Percentiles rank a stretch among this genome's conserved stretches.
Evolutionary conservation across 2,329 filamentous ascomycete species (phyloP).

Genomic region (Xylariaceae sp.): DNA sequence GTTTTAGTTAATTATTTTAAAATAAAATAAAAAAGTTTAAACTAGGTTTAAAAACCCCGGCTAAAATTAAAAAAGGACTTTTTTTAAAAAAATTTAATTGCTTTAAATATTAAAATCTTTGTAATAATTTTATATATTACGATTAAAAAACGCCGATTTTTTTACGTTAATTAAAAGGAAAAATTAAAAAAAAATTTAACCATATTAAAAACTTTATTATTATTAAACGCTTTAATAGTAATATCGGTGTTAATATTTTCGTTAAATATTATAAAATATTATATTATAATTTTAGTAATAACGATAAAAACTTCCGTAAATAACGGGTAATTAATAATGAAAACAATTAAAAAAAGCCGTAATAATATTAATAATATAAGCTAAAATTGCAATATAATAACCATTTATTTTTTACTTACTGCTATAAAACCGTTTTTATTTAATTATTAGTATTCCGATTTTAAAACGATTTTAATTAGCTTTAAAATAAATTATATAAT

Average conservation of each 20-base stretch:
- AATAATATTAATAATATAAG: constrained; percentile 3
- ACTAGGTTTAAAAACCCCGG: too few species aligned
- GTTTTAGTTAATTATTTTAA: too few species aligned
- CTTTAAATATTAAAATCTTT: too few species aligned
- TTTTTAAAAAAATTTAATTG: too few species aligned
- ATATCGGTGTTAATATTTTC: neutral
- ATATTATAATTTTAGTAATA: neutral
- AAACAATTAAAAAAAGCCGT: neutral
- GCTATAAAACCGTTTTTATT: neutral
- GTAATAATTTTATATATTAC: too few species aligned
- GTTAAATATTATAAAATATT: constrained; percentile 1
- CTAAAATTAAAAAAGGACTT: too few species aligned
- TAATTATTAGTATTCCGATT: neutral
- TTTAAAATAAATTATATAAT: neutral
- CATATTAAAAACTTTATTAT: neutral
- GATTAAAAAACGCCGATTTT: too few species aligned
- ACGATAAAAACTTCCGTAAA: neutral
- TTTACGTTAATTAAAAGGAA: too few species aligned
- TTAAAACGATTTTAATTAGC: neutral
- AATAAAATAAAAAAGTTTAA: too few species aligned
- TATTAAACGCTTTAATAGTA: neutral
- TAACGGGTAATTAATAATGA: neutral
- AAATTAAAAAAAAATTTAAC: too few species aligned
- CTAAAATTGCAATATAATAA: neutral
- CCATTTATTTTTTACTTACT: neutral